A percentile compares a stretch with the other conserved stretches of the same genome.
Conservation (phyloP, 257 asterid species). For the Fraxinus pennsylvanica region DNA sequence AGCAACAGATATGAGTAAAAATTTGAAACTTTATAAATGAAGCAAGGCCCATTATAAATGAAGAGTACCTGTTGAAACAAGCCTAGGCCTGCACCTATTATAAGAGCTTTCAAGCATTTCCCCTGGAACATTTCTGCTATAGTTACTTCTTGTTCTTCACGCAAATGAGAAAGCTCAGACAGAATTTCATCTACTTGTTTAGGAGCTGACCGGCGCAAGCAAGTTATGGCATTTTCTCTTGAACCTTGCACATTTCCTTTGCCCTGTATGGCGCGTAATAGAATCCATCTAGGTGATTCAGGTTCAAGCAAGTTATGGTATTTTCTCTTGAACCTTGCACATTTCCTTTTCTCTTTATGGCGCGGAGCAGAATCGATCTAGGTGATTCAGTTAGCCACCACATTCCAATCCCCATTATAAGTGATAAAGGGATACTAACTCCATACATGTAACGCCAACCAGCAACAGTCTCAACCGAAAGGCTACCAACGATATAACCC, state of each 20-base stretch:
- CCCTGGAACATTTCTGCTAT: slow-evolving; percentile 81
- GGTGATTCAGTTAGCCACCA: slow-evolving; percentile 98
- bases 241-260: slow-evolving; percentile 63
- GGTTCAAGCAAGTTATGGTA: no score
- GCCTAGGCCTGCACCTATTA: slow-evolving; percentile 84
- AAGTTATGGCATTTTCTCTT: slow-evolving; percentile 66
- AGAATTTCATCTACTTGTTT: slow-evolving; percentile 80
- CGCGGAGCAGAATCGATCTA: slow-evolving; percentile 90
- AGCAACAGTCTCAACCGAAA: slow-evolving; percentile 61
- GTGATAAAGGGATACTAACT: slow-evolving; percentile 65
- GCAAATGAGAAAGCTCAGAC: slow-evolving; percentile 77
- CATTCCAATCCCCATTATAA: slow-evolving; percentile 89
- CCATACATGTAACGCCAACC: slow-evolving; percentile 98
- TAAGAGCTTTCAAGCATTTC: slow-evolving; percentile 90
- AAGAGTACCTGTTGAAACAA: slow-evolving; percentile 86
- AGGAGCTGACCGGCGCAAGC: slow-evolving; percentile 69
- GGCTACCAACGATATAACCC: slow-evolving; percentile 85
- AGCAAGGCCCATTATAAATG: slow-evolving; percentile 16
- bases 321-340: slow-evolving; percentile 50
- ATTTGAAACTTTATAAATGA: slow-evolving; percentile 3
- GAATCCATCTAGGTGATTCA: slow-evolving; percentile 95
- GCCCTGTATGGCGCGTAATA: slow-evolving; percentile 74
- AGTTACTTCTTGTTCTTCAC: slow-evolving; percentile 73
- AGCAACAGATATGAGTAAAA: slow-evolving; percentile 30
- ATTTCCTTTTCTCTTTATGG: slow-evolving; percentile 81